phyloP scores from a whole-genome alignment of 768 basidiomycete genomes.

The Collybiopsis confluens region DNA sequence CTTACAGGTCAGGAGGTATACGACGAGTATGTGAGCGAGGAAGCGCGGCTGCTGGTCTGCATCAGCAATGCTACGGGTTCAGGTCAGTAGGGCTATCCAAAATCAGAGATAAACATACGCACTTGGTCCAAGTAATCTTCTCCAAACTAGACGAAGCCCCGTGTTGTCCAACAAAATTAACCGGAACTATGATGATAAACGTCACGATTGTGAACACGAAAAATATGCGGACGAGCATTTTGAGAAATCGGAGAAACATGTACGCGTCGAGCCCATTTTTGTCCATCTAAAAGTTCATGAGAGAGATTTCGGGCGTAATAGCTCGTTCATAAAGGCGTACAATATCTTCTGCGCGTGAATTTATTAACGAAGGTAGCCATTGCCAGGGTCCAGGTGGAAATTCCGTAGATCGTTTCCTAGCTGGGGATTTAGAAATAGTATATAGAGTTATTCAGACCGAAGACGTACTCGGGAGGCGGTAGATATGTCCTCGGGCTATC shows the following conservation, averaged over 20 bases:
- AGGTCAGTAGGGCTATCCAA: neutral
- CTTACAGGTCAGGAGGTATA: constrained; percentile 46
- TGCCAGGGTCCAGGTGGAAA: constrained; percentile 42
- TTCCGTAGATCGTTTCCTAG: constrained; percentile 39
- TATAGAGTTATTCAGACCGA: neutral
- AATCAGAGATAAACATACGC: constrained; percentile 11
- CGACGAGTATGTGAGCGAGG: constrained; percentile 54
- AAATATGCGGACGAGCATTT: constrained; percentile 60
- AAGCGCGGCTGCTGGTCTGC: constrained; percentile 38
- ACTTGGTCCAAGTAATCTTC: constrained; percentile 51
- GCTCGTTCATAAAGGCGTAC: constrained; percentile 23
- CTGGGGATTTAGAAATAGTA: constrained; percentile 1
- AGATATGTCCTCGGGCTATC: constrained; percentile 51
- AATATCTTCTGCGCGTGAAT: constrained; percentile 39
- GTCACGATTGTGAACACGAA: constrained; percentile 50
- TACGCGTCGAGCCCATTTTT: constrained; percentile 68
- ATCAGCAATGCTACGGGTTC: constrained; percentile 28
- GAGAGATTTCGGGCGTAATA: neutral
- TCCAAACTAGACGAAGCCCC: constrained; percentile 34
- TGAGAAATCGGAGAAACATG: constrained; percentile 59
- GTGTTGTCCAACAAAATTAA: constrained; percentile 42
- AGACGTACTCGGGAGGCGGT: constrained; percentile 49
- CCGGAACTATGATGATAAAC: constrained; percentile 58
- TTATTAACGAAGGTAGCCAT: constrained; percentile 47
- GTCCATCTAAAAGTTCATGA: constrained; percentile 31